phyloP scores from a whole-genome alignment of 1,284 basidiomycete genomes.

The Ustilago hordei region DNA sequence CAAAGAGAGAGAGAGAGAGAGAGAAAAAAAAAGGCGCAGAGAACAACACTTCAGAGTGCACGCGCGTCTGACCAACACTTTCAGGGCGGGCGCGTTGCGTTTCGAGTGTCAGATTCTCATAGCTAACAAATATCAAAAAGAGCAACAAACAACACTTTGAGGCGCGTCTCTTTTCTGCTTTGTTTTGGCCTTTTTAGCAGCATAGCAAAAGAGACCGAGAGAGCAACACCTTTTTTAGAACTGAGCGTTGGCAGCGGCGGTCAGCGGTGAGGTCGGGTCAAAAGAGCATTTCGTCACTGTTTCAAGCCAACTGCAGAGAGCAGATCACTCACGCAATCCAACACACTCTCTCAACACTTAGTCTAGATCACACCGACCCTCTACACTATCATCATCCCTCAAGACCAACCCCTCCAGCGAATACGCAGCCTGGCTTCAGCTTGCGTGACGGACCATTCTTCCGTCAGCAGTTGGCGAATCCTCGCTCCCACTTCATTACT shows the following conservation, averaged over 20 bases:
- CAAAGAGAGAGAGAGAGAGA: too few species aligned
- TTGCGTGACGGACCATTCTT: neutral
- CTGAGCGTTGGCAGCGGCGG: neutral
- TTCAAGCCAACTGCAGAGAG: constrained; percentile 4
- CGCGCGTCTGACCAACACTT: constrained; percentile 4
- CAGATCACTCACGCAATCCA: constrained; percentile 22
- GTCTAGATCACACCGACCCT: neutral
- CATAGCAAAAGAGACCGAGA: neutral
- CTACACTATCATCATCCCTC: constrained; percentile 16
- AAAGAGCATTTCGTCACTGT: neutral
- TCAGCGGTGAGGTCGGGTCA: neutral
- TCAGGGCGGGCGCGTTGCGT: neutral
- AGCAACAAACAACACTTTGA: neutral
- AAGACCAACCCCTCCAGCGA: constrained; percentile 9
- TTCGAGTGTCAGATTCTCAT: neutral
- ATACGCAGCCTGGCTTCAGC: neutral
- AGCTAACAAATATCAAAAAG: neutral
- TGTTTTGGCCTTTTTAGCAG: constrained; percentile 20
- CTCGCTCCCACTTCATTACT: constrained; percentile 10
- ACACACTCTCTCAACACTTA: neutral
- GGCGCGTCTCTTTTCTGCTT: constrained; percentile 17
- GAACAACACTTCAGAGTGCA: neutral
- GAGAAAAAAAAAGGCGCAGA: neutral
- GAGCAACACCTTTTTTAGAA: constrained; percentile 26
- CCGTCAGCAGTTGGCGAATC: neutral